These are phyloP conservation scores for Scytalidium sp. DNA, from an alignment of 2,329 filamentous ascomycete species.

Conservation along the genomic window DNA sequence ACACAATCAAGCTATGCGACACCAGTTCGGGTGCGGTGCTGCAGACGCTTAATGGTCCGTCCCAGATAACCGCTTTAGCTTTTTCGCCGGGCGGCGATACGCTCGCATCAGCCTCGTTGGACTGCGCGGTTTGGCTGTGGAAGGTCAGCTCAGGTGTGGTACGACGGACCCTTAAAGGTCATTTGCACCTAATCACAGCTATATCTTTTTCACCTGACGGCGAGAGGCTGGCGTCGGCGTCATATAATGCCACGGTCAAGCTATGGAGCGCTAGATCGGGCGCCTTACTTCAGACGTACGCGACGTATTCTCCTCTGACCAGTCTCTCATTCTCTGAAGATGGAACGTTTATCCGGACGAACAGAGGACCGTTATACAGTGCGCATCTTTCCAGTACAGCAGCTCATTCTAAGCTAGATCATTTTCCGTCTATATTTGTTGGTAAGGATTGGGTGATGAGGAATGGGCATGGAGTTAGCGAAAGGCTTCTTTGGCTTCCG, in stretches of 20 bases:
- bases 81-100: slow-evolving; percentile 8
- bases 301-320: not conserved
- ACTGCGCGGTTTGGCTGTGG: slow-evolving; percentile 10
- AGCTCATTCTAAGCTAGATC: too few relatives aligned
- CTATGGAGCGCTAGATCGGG: slow-evolving; percentile 1
- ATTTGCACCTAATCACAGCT: not conserved
- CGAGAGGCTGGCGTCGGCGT: slow-evolving; percentile 2
- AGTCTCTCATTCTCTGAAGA: too few relatives aligned
- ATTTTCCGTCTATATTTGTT: too few relatives aligned
- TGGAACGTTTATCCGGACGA: too few relatives aligned
- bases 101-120: slow-evolving; percentile 4
- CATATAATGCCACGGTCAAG: not conserved
- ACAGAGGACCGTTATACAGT: too few relatives aligned
- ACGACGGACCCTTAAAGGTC: not conserved
- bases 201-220: slow-evolving; percentile 9
- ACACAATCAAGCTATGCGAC: slow-evolving; percentile 5
- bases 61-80: too few relatives aligned
- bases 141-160: slow-evolving; percentile 1
- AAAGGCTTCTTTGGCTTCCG: too few relatives aligned
- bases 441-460: too few relatives aligned
- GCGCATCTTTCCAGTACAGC: too few relatives aligned
- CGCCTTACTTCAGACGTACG: not conserved
- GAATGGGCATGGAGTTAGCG: too few relatives aligned
- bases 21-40: not conserved
- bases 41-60: slow-evolving; percentile 2